Evolutionary conservation across 352 stramenopile species (phyloP).

Genomic region (Globisporangium barbulae): DNA sequence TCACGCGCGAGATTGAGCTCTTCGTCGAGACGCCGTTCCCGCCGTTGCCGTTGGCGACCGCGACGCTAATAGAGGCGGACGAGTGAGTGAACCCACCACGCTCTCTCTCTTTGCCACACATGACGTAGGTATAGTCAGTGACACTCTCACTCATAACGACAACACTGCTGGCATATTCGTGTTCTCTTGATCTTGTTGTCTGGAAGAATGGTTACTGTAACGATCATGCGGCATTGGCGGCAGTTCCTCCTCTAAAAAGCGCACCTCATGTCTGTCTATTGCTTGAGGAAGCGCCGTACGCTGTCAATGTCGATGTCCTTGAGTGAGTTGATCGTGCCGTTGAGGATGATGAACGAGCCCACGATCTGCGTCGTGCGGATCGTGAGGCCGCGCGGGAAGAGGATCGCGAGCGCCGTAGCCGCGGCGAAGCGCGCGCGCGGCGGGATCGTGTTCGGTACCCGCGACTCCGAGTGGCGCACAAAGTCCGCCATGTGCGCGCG

Average conservation of each 20-base stretch:
- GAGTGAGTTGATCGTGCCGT: conserved; percentile 90
- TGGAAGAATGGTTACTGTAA: not conserved
- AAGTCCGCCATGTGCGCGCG: conserved; percentile 82
- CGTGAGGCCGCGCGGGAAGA: conserved; percentile 87
- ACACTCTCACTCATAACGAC: conserved; percentile 6
- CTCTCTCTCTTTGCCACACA: not conserved
- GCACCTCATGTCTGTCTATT: not conserved
- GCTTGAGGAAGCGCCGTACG: conserved; percentile 40
- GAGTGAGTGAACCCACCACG: not conserved
- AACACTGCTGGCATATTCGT: not conserved
- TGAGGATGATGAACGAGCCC: conserved; percentile 93
- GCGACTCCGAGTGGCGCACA: conserved; percentile 74
- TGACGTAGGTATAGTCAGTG: not conserved
- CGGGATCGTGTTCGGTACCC: conserved; percentile 74
- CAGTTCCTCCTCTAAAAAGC: conserved; percentile 1
- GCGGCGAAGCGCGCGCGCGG: conserved; percentile 61
- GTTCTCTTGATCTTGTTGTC: conserved; percentile 1
- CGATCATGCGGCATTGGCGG: not conserved
- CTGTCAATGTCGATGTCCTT: conserved; percentile 71
- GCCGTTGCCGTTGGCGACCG: conserved; percentile 29
- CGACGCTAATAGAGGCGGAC: conserved; percentile 9
- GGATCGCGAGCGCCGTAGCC: conserved; percentile 71
- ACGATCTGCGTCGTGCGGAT: conserved; percentile 91
- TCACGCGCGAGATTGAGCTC: conserved; percentile 31
- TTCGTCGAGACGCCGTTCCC: conserved; percentile 49